Evolutionary conservation across 1,284 basidiomycete species (phyloP), one percentile per base, ranked within the genome.

Genomic region (Amylostereum areolatum): DNA sequence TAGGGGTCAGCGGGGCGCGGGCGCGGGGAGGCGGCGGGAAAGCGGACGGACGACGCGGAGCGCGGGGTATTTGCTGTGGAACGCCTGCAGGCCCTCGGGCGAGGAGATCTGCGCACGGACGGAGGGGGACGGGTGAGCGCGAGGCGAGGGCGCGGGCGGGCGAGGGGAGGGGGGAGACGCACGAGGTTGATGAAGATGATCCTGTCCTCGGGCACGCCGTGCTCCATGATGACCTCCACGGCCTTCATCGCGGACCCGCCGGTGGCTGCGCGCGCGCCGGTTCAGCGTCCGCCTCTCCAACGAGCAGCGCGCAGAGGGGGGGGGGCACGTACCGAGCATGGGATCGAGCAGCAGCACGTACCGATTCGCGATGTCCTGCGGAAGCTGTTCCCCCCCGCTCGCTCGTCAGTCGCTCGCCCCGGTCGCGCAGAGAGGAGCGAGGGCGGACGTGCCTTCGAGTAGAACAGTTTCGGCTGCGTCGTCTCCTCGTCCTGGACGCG

Each of bases 141-240:
- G 28, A 29, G 35, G 37, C 2, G 45, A 53, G 36, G 57, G 35
- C 24, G 25, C 18, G 24, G 25, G 45, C 9, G 12, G 37, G 27
- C 31, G 12, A 36, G 35, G 24, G 36, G 11, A 36, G 45, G 43
- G 25, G 24, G n/a, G 8, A 35, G 12, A 63, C 73, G 51, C 57
- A 96, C 93, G 64, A 99, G 71, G 67, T 99, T 98, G 57, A 99
- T 81, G 71, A 99, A 99, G 58, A 99, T 88, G 60, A 99, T 98
- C 50, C 91, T 81, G 54, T 93, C 85, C 66, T 87, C 86, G 10
- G 81, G 81, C 30, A 99, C 96, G 35, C 90, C 92, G 61, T 94
- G 86, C 48, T 93, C 87, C 65, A 89, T 81, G 24, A 99, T 75
- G 6, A 98, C 91, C 65, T 98, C 92, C 46, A 98, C 91, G 0